phyloP scores from a whole-genome alignment of 306 rosid species.

The Rosa multiflora region DNA sequence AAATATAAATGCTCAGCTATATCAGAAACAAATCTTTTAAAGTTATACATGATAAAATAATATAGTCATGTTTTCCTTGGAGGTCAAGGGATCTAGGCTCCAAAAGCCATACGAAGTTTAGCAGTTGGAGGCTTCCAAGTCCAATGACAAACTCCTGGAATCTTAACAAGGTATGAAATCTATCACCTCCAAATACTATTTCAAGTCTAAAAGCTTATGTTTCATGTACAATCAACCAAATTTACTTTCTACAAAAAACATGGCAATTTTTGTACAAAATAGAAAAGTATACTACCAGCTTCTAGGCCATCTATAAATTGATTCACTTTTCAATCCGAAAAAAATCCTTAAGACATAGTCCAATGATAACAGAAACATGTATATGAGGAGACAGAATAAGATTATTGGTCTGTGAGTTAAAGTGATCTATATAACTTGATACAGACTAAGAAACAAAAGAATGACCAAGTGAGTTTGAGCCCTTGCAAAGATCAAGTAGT shows the following conservation, averaged over 20 bases:
- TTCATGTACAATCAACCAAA: neutral
- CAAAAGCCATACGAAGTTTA: neutral
- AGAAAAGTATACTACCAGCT: neutral
- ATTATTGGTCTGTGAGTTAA: neutral
- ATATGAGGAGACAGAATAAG: neutral
- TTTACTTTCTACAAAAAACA: neutral
- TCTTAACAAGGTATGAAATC: neutral
- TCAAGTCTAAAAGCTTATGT: neutral
- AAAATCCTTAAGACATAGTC: neutral
- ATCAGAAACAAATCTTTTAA: neutral
- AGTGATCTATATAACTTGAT: neutral
- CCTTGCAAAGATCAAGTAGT: neutral
- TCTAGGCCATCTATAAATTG: neutral
- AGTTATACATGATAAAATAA: neutral
- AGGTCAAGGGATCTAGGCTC: neutral
- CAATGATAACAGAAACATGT: neutral
- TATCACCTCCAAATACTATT: neutral
- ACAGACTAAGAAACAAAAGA: neutral
- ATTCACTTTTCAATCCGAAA: neutral
- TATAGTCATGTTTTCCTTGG: neutral
- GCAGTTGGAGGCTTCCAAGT: neutral
- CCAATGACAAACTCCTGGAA: neutral
- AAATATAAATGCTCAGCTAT: neutral
- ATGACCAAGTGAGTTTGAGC: neutral
- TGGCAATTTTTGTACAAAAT: neutral